Conservation (phyloP, 495 filamentous ascomycete genomes). For the Geoglossum glabrum region DNA sequence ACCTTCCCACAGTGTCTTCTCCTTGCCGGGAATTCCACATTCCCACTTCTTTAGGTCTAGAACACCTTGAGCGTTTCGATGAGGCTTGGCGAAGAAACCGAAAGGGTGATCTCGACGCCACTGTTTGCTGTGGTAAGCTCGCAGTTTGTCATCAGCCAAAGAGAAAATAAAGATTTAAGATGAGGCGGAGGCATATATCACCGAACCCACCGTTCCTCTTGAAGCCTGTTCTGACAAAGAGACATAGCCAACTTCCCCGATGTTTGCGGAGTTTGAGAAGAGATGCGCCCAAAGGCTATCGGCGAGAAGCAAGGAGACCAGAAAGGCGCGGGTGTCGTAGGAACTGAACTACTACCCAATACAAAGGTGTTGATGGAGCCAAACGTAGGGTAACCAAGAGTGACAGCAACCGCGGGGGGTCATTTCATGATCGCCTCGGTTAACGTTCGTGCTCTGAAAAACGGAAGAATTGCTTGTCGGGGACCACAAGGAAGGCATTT, state of each 20-base stretch:
- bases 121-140: slow-evolving; percentile 49
- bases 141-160: not conserved
- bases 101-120: slow-evolving; percentile 96
- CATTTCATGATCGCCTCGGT: not conserved
- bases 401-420: not conserved
- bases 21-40: slow-evolving; percentile 86
- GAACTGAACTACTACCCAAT: too few species aligned
- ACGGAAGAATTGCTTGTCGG: slow-evolving; percentile 1
- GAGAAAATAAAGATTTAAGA: not conserved
- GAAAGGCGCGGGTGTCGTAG: not conserved
- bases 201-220: slow-evolving; percentile 8
- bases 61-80: slow-evolving; percentile 56
- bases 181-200: not conserved
- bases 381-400: not conserved
- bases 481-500: not conserved
- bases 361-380: too few species aligned
- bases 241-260: not conserved
- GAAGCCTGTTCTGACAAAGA: slow-evolving; percentile 7
- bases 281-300: not conserved
- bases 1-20: slow-evolving; percentile 91
- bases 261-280: not conserved
- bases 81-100: slow-evolving; percentile 84
- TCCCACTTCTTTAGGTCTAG: slow-evolving; percentile 92
- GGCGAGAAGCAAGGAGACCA: not conserved
- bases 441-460: not conserved